Conservation (phyloP, 2,329 filamentous ascomycete species). For the Neurospora sp. region DNA sequence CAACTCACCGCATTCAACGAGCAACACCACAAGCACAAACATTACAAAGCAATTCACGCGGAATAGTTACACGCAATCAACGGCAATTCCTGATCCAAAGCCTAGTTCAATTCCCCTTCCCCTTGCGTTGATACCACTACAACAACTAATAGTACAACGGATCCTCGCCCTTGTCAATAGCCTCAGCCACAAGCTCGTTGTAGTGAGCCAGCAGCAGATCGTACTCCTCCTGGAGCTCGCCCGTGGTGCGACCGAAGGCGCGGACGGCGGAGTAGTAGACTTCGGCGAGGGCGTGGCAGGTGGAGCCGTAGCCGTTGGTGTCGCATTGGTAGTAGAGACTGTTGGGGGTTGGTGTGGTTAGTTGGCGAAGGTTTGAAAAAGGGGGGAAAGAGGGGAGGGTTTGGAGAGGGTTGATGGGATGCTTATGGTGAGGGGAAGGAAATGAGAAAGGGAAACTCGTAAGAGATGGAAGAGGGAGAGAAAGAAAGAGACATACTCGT, state of each 20-base stretch:
- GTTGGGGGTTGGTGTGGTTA: background rate
- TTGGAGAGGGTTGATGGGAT: no score
- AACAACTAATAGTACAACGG: background rate
- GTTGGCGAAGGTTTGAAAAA: no score
- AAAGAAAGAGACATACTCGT: conserved; percentile 30
- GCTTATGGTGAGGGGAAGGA: conserved; percentile 20
- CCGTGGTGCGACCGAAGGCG: conserved; percentile 15
- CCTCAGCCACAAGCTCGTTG: conserved; percentile 25
- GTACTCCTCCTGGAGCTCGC: conserved; percentile 17
- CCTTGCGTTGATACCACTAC: background rate
- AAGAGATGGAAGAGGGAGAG: conserved; percentile 24
- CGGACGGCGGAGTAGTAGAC: conserved; percentile 31
- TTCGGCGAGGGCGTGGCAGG: conserved; percentile 27
- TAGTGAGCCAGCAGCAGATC: conserved; percentile 26
- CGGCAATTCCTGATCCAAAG: background rate
- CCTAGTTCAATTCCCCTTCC: background rate
- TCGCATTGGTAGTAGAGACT: conserved; percentile 30
- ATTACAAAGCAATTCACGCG: background rate
- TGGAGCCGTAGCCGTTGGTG: conserved; percentile 6
- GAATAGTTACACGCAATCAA: background rate
- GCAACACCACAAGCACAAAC: background rate
- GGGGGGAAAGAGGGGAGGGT: conserved; percentile 1
- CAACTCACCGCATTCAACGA: background rate
- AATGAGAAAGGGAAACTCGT: conserved; percentile 23
- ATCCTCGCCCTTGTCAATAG: conserved; percentile 23